Evolutionary conservation across 495 filamentous ascomycete genomes (phyloP).

Genomic region (Lasiosphaeria miniovina): DNA sequence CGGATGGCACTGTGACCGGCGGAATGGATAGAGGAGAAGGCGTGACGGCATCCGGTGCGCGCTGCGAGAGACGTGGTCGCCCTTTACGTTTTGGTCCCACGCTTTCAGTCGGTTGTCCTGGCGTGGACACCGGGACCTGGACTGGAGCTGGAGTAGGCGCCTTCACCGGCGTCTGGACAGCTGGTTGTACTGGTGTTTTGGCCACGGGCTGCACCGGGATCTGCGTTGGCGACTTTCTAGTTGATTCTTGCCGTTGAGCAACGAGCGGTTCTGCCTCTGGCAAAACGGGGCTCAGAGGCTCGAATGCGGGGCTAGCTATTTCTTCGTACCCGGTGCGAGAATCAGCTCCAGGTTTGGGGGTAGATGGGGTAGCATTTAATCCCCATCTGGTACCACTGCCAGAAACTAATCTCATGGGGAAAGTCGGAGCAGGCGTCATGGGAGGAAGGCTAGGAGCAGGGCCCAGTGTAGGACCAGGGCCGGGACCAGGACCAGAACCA

Average conservation of each 20-base stretch:
- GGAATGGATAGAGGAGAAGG: constrained; percentile 31
- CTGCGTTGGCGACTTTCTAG: constrained; percentile 1
- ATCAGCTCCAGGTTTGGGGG: constrained; percentile 31
- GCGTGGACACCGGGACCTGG: not conserved
- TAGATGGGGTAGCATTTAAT: constrained; percentile 40
- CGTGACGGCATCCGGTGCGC: constrained; percentile 5
- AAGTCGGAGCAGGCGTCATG: constrained; percentile 18
- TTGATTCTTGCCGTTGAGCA: not conserved
- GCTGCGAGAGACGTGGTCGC: constrained; percentile 9
- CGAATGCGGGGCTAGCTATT: constrained; percentile 39
- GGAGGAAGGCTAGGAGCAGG: too few species aligned
- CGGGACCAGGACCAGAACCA: too few species aligned
- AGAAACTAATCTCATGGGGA: constrained; percentile 15
- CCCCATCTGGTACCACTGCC: constrained; percentile 51
- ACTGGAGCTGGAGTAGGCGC: not conserved
- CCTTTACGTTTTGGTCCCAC: constrained; percentile 16
- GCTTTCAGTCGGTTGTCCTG: constrained; percentile 6
- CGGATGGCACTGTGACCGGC: not conserved
- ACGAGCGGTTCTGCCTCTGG: constrained; percentile 5
- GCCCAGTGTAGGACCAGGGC: too few species aligned
- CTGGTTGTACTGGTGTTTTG: not conserved
- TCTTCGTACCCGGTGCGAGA: constrained; percentile 28
- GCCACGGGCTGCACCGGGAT: not conserved
- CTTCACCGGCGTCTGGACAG: not conserved
- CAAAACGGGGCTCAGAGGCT: constrained; percentile 45